Conservation (phyloP, 208 protist genomes). For the Phytomonas francai region DNA sequence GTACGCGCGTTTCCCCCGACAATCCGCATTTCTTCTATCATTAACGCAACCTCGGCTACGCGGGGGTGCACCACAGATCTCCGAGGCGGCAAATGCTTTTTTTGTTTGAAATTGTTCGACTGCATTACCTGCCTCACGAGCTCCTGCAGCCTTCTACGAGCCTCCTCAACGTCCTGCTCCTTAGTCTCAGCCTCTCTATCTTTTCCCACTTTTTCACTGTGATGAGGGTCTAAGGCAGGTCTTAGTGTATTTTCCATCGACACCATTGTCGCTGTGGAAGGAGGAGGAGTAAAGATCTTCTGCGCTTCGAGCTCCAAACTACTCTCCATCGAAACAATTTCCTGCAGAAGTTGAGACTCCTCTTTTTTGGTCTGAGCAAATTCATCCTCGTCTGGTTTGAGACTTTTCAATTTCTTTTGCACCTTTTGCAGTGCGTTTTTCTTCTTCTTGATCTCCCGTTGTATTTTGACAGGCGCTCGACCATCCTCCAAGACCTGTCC, state of each 20-base stretch:
- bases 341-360: constrained; percentile 18
- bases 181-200: neutral
- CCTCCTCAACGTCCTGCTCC: constrained; percentile 1
- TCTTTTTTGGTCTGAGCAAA: constrained; percentile 26
- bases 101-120: neutral
- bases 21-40: constrained; percentile 72
- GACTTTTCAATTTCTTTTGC: constrained; percentile 36
- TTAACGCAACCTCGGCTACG: constrained; percentile 52
- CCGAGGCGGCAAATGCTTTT: neutral
- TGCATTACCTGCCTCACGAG: neutral
- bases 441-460: constrained; percentile 63
- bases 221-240: too few relatives aligned
- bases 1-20: constrained; percentile 72
- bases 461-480: constrained; percentile 24
- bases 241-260: too few relatives aligned
- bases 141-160: neutral
- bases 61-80: constrained; percentile 47
- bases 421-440: constrained; percentile 36
- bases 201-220: neutral
- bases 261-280: neutral
- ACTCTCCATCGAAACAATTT: constrained; percentile 15
- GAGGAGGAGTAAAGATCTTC: neutral
- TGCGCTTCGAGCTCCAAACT: constrained; percentile 2
- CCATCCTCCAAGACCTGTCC: constrained; percentile 32
- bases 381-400: constrained; percentile 16